These are phyloP conservation scores for Inosperma sp. DNA, from an alignment of 768 basidiomycete species.

Conservation along the genomic window DNA sequence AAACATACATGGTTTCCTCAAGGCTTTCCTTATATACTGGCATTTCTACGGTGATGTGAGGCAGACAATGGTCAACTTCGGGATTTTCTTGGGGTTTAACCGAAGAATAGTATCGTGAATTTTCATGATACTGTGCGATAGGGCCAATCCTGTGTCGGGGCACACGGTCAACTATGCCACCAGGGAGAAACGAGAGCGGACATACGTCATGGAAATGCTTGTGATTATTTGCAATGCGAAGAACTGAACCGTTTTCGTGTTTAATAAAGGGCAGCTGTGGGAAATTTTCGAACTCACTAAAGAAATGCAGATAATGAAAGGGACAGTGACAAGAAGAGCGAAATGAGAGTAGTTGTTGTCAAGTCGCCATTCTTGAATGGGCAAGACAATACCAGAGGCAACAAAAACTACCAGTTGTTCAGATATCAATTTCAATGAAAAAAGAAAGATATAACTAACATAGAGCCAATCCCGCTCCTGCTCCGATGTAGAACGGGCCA, in stretches of 20 bases:
- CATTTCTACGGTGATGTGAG: too few relatives aligned
- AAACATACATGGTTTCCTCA: too few relatives aligned
- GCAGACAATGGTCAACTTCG: too few relatives aligned
- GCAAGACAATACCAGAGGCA: constrained; percentile 50
- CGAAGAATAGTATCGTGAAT: too few relatives aligned
- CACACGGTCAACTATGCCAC: constrained; percentile 19
- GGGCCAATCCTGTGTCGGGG: constrained; percentile 58
- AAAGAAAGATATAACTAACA: constrained; percentile 40
- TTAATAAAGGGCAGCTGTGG: constrained; percentile 1
- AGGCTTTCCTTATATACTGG: too few relatives aligned
- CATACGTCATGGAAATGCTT: constrained; percentile 64
- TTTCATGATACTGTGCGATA: constrained; percentile 78
- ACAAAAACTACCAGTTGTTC: constrained; percentile 54
- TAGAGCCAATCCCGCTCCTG: constrained; percentile 60
- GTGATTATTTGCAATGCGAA: constrained; percentile 65
- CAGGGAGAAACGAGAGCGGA: constrained; percentile 11
- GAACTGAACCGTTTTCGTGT: constrained; percentile 66
- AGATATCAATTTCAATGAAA: neutral
- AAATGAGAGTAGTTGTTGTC: constrained; percentile 65
- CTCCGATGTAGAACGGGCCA: constrained; percentile 69
- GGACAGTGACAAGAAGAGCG: constrained; percentile 56
- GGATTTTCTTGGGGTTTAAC: too few relatives aligned
- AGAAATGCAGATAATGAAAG: constrained; percentile 73
- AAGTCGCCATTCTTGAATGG: constrained; percentile 63
- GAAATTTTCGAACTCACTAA: constrained; percentile 42